phyloP scores from a whole-genome alignment of 2,329 filamentous ascomycete genomes.

The Cryphonectria carpinicola region DNA sequence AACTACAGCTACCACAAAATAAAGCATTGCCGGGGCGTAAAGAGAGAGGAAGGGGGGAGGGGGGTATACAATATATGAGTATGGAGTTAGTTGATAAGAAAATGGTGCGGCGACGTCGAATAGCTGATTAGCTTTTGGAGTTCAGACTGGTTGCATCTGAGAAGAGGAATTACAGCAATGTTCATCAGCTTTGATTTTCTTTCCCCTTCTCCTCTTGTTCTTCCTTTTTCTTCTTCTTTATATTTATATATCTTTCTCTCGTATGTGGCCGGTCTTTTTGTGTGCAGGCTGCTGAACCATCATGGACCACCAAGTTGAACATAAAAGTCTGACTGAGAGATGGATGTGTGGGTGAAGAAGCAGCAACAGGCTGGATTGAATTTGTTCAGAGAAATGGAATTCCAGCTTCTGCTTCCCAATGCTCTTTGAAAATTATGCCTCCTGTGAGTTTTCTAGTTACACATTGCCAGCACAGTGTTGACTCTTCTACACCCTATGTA shows the following conservation, averaged over 20 bases:
- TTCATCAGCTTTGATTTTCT: neutral
- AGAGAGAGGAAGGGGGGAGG: neutral
- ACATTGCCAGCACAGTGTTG: neutral
- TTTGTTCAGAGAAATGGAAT: neutral
- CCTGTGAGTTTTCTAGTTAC: no score
- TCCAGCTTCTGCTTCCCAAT: neutral
- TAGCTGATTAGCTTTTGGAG: neutral
- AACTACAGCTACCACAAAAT: neutral
- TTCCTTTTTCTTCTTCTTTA: no score
- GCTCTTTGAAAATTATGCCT: neutral
- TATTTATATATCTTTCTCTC: no score
- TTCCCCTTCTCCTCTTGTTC: no score
- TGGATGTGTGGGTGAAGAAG: neutral
- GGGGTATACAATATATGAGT: neutral
- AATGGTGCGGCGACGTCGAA: neutral
- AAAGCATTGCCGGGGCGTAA: slow-evolving; percentile 2
- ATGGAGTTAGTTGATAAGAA: neutral
- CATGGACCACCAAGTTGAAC: neutral
- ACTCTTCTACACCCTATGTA: neutral
- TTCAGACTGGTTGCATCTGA: neutral
- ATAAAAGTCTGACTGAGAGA: neutral
- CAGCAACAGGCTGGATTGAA: neutral
- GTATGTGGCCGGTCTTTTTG: neutral
- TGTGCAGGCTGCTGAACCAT: neutral
- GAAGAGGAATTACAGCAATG: neutral